Percentiles rank a stretch among this genome's conserved stretches.
Conservation (phyloP, 225 moss, liverwort and hornwort genomes). For the Rhytidiadelphus loreus region DNA sequence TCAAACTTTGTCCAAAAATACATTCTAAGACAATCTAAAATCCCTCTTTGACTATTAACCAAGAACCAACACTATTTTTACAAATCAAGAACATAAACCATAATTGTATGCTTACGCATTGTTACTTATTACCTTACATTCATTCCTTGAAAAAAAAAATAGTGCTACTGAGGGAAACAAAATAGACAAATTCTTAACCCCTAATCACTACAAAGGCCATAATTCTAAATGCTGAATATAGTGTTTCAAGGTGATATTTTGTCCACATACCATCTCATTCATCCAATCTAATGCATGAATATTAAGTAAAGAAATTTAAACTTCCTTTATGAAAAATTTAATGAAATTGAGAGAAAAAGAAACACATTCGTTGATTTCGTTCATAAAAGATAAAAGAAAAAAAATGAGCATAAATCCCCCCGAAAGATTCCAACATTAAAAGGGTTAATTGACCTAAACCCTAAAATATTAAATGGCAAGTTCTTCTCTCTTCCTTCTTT, state of each 20-base stretch:
- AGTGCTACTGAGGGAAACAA: accelerated
- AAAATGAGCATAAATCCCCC: no score
- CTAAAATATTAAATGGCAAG: not conserved
- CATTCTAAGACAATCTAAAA: not conserved
- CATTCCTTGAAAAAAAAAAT: not conserved
- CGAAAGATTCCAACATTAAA: not conserved
- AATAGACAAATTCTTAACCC: accelerated
- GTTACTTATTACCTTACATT: not conserved
- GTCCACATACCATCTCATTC: not conserved
- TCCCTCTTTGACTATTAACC: accelerated
- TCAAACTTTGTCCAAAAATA: not conserved
- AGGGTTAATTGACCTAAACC: not conserved
- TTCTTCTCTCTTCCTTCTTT: not conserved
- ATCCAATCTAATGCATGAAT: not conserved
- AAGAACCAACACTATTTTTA: accelerated
- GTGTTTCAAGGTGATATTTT: no score
- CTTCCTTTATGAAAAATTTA: not conserved
- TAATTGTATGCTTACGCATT: accelerated
- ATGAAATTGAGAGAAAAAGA: not conserved
- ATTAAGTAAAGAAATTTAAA: not conserved
- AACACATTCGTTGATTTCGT: accelerated
- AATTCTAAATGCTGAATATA: not conserved
- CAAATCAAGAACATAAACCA: not conserved
- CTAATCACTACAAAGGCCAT: not conserved
- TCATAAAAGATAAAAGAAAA: not conserved